Conservation (phyloP, 495 filamentous ascomycete species). For the Lentithecium fluviatile region DNA sequence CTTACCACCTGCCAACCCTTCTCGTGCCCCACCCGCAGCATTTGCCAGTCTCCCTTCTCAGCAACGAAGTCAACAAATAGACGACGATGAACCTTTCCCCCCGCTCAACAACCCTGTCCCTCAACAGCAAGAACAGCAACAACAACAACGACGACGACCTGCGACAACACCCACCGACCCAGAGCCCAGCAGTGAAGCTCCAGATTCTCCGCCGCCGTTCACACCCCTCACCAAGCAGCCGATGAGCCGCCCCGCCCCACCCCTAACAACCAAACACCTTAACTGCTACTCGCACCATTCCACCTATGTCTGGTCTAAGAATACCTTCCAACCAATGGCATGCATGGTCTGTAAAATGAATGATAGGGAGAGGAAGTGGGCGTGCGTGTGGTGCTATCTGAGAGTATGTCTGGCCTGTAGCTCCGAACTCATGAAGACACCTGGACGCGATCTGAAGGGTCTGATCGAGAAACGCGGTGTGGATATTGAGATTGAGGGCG, state of each 20-base stretch:
- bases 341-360: constrained; percentile 19
- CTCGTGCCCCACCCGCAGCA: neutral
- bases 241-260: neutral
- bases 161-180: neutral
- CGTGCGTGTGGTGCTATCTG: constrained; percentile 23
- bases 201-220: neutral
- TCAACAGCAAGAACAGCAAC: no score
- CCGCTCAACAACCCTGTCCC: no score
- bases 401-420: constrained; percentile 14
- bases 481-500: neutral
- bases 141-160: no score
- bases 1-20: neutral
- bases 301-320: neutral
- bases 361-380: neutral
- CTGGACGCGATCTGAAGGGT: constrained; percentile 11
- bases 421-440: constrained; percentile 1
- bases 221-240: neutral
- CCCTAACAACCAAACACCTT: constrained; percentile 11
- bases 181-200: neutral
- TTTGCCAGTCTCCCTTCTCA: neutral
- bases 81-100: neutral
- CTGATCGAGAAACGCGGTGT: constrained; percentile 8
- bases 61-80: no score
- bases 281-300: constrained; percentile 20
- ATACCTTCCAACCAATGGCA: constrained; percentile 2